Base-by-base conservation (phyloP, 2,329 filamentous ascomycete species). In the Aspergillus latus region DNA sequence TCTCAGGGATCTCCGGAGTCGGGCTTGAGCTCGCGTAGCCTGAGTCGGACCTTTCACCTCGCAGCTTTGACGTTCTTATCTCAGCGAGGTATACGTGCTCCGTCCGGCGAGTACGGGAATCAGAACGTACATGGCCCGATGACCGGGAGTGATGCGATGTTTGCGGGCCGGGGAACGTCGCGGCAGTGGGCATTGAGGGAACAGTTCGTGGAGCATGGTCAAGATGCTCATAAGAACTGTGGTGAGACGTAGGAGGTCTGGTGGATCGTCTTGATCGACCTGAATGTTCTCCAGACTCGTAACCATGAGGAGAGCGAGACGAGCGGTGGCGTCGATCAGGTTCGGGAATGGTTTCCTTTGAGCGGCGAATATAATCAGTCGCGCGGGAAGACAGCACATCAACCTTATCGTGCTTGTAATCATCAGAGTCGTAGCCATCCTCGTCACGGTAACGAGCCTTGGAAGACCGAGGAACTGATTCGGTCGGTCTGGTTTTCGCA, bases 1-100 rank as follows among this genome's bases (percentile, higher is more conserved):
- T 66, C 37, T 69, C 66, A 6, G 65, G 62, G 62, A 74, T 72
- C 39, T 78, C 76, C 1, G 76, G 75, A 1, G 74, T 77, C 21
- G 53, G 53, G 36, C 69, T 70, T 8, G 77, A 74, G 60, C 74
- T 78, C 5, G 74, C 78, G 55, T 78, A 78, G 2, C 75, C 75
- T 3, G 76, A 78, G 54, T 79, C 77, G 30, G 74, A 68, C 42
- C 68, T 68, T 32, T 76, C 70, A 30, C 66, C 65, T 52, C 73
- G 72, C 42, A 72, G 55, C 47, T 73, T 76, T 9, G 74, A 72
- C 2, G 71, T 64, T 40, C 73, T 72, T 10, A 68, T 42, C 5
- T 65, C 52, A n/a, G 67, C 62, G 21, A 65, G 65, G 10, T 72
- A 61, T 8, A 66, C 65, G 16, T 66, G 63, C 58, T 62, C 65